phyloP scores from a whole-genome alignment of 768 basidiomycete species.

The Galerina sulciceps region DNA sequence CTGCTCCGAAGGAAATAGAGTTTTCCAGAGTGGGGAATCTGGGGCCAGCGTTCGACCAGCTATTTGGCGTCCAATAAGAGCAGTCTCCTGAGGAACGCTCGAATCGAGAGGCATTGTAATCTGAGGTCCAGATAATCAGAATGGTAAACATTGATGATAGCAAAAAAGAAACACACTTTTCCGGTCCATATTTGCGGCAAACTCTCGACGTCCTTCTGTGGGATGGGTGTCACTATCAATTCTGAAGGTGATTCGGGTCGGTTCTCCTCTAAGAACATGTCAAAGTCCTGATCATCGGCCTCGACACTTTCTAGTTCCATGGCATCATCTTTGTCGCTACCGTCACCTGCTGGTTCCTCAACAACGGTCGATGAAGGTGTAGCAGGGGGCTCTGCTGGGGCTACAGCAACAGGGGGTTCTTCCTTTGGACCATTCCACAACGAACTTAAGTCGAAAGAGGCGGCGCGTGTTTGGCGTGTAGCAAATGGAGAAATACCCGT shows the following conservation, averaged over 20 bases:
- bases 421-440: slow-evolving; percentile 67
- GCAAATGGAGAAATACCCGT: slow-evolving; percentile 55
- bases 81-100: slow-evolving; percentile 65
- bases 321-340: slow-evolving; percentile 43
- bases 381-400: slow-evolving; percentile 11
- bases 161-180: slow-evolving; percentile 50
- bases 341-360: slow-evolving; percentile 27
- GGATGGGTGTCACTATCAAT: slow-evolving; percentile 47
- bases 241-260: slow-evolving; percentile 40
- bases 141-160: not conserved
- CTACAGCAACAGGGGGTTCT: slow-evolving; percentile 16
- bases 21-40: slow-evolving; percentile 71
- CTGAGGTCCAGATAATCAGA: slow-evolving; percentile 38
- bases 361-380: slow-evolving; percentile 15
- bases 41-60: slow-evolving; percentile 68
- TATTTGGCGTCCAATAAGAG: slow-evolving; percentile 75
- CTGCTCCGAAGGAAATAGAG: slow-evolving; percentile 71
- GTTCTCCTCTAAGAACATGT: slow-evolving; percentile 80
- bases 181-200: slow-evolving; percentile 73
- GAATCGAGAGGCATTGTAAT: slow-evolving; percentile 83
- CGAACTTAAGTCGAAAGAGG: slow-evolving; percentile 74
- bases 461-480: slow-evolving; percentile 46
- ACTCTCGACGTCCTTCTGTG: slow-evolving; percentile 48
- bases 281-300: slow-evolving; percentile 82
- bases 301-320: slow-evolving; percentile 57